Evolutionary conservation across 257 asterid genomes (phyloP), one percentile per base, ranked within the genome.

Genomic region (Salvia miltiorrhiza): DNA sequence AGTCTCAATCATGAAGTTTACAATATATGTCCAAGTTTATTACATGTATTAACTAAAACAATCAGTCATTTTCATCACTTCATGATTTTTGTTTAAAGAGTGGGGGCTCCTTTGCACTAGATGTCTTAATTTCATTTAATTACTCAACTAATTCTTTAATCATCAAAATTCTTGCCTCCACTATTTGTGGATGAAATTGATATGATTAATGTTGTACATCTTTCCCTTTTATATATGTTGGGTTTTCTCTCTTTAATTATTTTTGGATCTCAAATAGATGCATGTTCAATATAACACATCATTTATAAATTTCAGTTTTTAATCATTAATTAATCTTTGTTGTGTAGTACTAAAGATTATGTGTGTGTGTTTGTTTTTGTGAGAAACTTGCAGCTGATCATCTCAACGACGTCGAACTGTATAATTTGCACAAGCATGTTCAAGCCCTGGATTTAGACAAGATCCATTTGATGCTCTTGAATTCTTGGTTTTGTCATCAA

Each of bases 31-130:
- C 2, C 40, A 59, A 26, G n/a, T n/a, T n/a, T 35, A 28, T 9
- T 59, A 13, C 7, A 14, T 43, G 28, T 63, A 26, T 63, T 26
- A 16, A 58, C 26, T 41, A 63, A 8, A 55, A 16, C 30, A 19
- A 21, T 67, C 9, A 35, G 55, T 40, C 73, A 54, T 69, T 44
- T 58, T 74, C 54, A 67, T n/a, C n/a, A n/a, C n/a, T n/a, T n/a
- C 28, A 4, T 65, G 55, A 58, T 49, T 23, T 21, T 65, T 9
- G 11, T 56, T 58, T 10, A 1, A 35, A 19, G 28, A 28, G 77
- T 73, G 48, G 63, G 72, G 78, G 61, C 72, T 65, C 14, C 17
- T 59, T 48, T 19, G 60, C 67, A 70, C 59, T 41, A 56, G n/a
- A n/a, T n/a, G 16, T 35, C 43, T 37, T 52, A 20, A 71, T 11